Conservation (phyloP, 2,329 filamentous ascomycete species). For the Cordyceps cateniannulata region DNA sequence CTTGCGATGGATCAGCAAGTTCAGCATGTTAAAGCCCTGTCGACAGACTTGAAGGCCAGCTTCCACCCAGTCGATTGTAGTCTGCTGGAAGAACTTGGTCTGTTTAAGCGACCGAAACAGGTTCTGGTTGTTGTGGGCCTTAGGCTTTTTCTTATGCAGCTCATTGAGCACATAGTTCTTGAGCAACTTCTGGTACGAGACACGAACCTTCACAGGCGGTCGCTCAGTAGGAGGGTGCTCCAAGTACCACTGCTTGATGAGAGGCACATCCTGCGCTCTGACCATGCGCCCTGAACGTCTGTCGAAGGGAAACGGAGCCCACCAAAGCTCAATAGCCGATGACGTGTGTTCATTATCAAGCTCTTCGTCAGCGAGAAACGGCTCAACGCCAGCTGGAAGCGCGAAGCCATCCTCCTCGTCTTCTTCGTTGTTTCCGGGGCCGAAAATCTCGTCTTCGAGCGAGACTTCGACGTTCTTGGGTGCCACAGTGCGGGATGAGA, state of each 20-base stretch:
- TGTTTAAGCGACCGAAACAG: constrained; percentile 83
- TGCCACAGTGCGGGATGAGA: constrained; percentile 88
- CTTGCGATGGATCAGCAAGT: constrained; percentile 94
- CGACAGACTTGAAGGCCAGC: constrained; percentile 96
- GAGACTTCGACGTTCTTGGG: constrained; percentile 89
- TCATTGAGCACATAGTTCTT: constrained; percentile 97
- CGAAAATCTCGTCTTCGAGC: constrained; percentile 92
- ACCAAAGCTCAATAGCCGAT: constrained; percentile 90
- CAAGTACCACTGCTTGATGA: constrained; percentile 97
- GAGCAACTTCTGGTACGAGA: constrained; percentile 95
- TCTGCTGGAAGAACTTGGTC: constrained; percentile 99
- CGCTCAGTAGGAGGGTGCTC: constrained; percentile 82
- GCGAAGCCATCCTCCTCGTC: constrained; percentile 77
- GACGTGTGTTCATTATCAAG: constrained; percentile 85
- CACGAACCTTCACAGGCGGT: constrained; percentile 92
- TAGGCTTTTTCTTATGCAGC: constrained; percentile 90
- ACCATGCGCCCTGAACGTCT: constrained; percentile 93
- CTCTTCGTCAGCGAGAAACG: constrained; percentile 85
- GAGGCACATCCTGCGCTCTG: constrained; percentile 88
- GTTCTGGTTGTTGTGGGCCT: constrained; percentile 92
- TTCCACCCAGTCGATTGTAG: constrained; percentile 98
- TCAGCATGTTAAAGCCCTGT: constrained; percentile 99
- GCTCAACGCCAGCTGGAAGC: constrained; percentile 71
- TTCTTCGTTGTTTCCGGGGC: constrained; percentile 65
- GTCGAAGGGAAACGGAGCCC: constrained; percentile 96